A percentile compares a stretch with the other conserved stretches of the same genome.
Conservation (phyloP, 2,329 filamentous ascomycete species). For the Alternaria atra region DNA sequence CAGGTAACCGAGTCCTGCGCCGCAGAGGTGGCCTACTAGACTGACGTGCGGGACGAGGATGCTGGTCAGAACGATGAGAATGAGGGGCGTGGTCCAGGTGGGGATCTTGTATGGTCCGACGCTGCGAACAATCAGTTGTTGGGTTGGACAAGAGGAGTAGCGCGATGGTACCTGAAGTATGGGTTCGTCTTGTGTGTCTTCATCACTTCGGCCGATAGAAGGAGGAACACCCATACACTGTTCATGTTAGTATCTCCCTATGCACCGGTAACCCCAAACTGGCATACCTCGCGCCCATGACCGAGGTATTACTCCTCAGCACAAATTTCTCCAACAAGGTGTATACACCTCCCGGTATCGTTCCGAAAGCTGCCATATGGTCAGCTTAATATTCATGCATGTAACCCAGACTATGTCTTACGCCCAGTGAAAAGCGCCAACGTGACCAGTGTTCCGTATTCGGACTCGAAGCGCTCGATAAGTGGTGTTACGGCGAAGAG, state of each 20-base stretch:
- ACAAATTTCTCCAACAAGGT: constrained; percentile 79
- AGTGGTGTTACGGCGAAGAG: constrained; percentile 83
- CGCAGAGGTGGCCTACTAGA: constrained; percentile 85
- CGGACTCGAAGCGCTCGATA: constrained; percentile 90
- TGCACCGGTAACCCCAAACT: background rate
- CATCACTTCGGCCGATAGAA: constrained; percentile 85
- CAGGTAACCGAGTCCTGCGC: constrained; percentile 83
- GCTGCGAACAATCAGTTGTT: constrained; percentile 43
- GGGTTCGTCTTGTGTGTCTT: constrained; percentile 86
- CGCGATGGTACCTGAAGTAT: constrained; percentile 65
- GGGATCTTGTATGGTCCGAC: constrained; percentile 76
- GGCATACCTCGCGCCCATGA: constrained; percentile 82
- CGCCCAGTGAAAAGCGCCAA: constrained; percentile 88
- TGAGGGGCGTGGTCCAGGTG: constrained; percentile 89
- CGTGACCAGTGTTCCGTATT: constrained; percentile 90
- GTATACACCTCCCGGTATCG: constrained; percentile 82
- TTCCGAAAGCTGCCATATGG: constrained; percentile 50
- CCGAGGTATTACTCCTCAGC: constrained; percentile 73
- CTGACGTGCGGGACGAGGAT: constrained; percentile 83
- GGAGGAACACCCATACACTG: constrained; percentile 91
- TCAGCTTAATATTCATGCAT: constrained; percentile 60
- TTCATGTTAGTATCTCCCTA: constrained; percentile 2
- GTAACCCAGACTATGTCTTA: constrained; percentile 59
- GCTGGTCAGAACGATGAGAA: constrained; percentile 76
- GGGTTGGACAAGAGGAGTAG: constrained; percentile 45